phyloP scores from a whole-genome alignment of 768 basidiomycete species.

The Suillus ampliporus region DNA sequence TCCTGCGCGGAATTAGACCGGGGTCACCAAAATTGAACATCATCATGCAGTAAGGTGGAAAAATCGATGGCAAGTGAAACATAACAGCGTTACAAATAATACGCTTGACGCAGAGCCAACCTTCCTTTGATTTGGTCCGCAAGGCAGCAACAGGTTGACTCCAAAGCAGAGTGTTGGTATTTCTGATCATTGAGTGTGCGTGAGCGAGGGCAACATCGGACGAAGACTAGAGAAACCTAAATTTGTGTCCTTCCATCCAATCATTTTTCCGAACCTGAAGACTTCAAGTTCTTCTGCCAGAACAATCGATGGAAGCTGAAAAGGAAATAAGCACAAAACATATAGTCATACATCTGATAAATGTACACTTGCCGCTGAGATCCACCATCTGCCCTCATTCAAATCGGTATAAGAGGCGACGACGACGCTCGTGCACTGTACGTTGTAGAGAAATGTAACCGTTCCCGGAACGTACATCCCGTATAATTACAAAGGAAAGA shows the following conservation, averaged over 20 bases:
- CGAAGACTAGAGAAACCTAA: not conserved
- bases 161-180: slow-evolving; percentile 49
- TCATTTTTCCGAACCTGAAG: no score
- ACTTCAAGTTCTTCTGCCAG: not conserved
- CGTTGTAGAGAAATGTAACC: not conserved
- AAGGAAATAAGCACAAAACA: not conserved
- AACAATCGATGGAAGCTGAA: not conserved
- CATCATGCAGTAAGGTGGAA: no score
- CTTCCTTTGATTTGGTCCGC: slow-evolving; percentile 57
- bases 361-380: no score
- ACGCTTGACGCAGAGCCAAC: slow-evolving; percentile 8
- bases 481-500: not conserved
- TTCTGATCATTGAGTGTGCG: not conserved
- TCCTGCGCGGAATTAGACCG: slow-evolving; percentile 57
- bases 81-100: not conserved
- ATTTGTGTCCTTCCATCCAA: no score
- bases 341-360: not conserved
- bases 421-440: not conserved
- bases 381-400: not conserved
- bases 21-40: slow-evolving; percentile 67
- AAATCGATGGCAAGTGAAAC: not conserved
- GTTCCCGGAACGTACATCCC: not conserved
- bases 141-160: slow-evolving; percentile 64
- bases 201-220: not conserved
- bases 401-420: not conserved